These are phyloP conservation scores for Krasilnikovozyma curviuscula DNA, from an alignment of 768 basidiomycete genomes.

Conservation along the genomic window DNA sequence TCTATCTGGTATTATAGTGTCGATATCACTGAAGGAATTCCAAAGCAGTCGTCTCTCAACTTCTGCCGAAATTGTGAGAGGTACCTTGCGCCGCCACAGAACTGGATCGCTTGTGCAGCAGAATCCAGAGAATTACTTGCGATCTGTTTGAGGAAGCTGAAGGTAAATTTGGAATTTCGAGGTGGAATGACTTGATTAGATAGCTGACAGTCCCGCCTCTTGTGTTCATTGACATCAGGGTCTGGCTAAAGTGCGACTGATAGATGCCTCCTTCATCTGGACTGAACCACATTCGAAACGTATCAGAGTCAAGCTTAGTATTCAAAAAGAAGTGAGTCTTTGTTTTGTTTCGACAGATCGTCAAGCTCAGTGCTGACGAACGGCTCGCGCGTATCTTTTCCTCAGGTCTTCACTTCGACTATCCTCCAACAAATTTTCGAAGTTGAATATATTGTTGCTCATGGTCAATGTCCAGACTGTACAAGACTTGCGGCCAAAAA, in stretches of 20 bases:
- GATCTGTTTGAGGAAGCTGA: conserved; percentile 84
- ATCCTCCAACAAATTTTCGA: conserved; percentile 96
- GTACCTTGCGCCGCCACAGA: conserved; percentile 70
- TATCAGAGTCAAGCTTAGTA: conserved; percentile 75
- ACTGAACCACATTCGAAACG: conserved; percentile 96
- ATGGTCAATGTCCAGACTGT: conserved; percentile 89
- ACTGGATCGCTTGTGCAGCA: conserved; percentile 68
- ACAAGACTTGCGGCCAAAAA: conserved; percentile 90
- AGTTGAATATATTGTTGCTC: conserved; percentile 57
- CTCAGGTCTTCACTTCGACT: conserved; percentile 71
- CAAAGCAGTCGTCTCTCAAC: conserved; percentile 76
- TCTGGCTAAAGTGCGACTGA: conserved; percentile 76
- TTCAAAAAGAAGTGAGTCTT: conserved; percentile 78
- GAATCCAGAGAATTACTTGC: conserved; percentile 88
- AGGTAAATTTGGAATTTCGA: conserved; percentile 33
- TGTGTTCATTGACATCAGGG: background rate
- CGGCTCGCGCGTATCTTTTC: background rate
- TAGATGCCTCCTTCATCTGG: conserved; percentile 99
- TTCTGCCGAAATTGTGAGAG: conserved; percentile 94
- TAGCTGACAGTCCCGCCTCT: background rate
- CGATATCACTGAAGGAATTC: conserved; percentile 95
- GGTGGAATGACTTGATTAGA: background rate
- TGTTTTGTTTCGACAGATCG: background rate
- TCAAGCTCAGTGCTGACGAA: background rate
- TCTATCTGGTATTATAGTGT: conserved; percentile 34